phyloP scores from a whole-genome alignment of 2,329 filamentous ascomycete genomes.

The Pochonia chlamydosporia region DNA sequence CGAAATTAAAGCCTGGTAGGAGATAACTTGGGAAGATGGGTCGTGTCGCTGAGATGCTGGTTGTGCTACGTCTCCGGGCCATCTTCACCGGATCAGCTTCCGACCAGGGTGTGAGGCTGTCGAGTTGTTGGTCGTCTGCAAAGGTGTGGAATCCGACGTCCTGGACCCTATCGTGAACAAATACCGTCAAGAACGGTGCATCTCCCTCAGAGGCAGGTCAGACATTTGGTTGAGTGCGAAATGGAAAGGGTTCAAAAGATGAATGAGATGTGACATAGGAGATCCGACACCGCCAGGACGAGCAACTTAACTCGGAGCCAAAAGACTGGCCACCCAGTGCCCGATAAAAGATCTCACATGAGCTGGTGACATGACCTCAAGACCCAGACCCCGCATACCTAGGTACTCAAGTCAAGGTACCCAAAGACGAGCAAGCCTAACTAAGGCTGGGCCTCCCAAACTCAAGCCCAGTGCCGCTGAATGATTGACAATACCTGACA shows the following conservation, averaged over 20 bases:
- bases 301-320: background rate
- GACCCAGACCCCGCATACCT: background rate
- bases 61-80: conserved; percentile 17
- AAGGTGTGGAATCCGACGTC: background rate
- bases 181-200: background rate
- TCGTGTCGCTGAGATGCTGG: conserved; percentile 34
- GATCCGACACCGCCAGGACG: background rate
- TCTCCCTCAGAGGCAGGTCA: too few species aligned
- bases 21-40: conserved; percentile 46
- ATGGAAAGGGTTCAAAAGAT: background rate
- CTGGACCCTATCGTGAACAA: background rate
- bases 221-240: too few species aligned
- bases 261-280: background rate
- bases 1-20: conserved; percentile 43
- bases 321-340: background rate
- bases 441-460: too few species aligned
- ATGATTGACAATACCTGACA: background rate
- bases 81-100: background rate
- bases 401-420: background rate
- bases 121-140: background rate
- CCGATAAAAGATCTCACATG: background rate
- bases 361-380: background rate
- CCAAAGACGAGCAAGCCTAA: too few species aligned
- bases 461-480: too few species aligned
- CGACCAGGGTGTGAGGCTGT: background rate